Evolutionary conservation across 306 rosid genomes (phyloP), one percentile per base, ranked within the genome.

Genomic region (Quercus alba): DNA sequence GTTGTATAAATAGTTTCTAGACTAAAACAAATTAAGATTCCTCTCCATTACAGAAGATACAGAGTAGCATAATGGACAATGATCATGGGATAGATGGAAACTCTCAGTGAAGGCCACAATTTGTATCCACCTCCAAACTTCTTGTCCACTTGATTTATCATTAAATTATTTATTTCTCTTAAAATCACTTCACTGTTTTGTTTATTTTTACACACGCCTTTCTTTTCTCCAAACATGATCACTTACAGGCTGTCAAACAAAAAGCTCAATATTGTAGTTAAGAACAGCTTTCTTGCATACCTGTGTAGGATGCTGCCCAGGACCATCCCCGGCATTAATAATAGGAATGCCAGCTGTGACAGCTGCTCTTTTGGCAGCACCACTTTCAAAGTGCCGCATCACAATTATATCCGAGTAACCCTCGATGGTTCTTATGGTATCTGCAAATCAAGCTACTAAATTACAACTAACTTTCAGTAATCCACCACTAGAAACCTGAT

Each of bases 251-350:
- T 33, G 13, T 17, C 72, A 67, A 67, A 67, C 41, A 66, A 64
- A 64, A 33, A 31, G 35, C 19, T 18, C 13, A 66, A 9, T 33
- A 67, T 67, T 46, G 1, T 28, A 30, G 52, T n/a, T 20, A 71
- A 4, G 28, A n/a, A 70, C 26, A 46, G 59, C n/a, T 14, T 15
- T 46, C 67, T 9, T 6, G 17, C 80, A 76, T 77, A 92, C 98
- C 91, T 92, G 98, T 54, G 97, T 88, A 23, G 97, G 98, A 81
- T 92, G 97, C 52, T 94, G 97, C 55, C 98, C 98, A 81, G 97
- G 97, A 86, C 97, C 98, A 78, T 94, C 98, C 75, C 97, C 98
- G 3, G 98, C 98, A 82, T 94, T 94, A 51, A 94, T 91, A 41
- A 94, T 41, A n/a, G 98, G 97, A 87, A 94, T 87, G 76, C 79